Percentiles rank a stretch among this genome's conserved stretches.
Evolutionary conservation across 768 basidiomycete species (phyloP).

Genomic region (Gelatoporia subvermispora): DNA sequence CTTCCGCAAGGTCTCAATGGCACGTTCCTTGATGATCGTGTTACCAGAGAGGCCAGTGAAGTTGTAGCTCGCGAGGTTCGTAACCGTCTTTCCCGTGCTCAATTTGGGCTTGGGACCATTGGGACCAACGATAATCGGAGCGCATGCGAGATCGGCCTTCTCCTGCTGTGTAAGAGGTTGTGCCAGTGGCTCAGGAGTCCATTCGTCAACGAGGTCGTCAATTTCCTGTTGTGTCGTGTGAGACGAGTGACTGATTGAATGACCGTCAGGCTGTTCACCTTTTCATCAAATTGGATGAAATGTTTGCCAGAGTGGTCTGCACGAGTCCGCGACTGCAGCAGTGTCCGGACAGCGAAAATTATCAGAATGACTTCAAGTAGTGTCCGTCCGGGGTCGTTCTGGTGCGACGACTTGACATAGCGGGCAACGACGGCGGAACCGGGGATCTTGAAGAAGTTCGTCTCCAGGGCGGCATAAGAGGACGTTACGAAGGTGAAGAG

Average conservation of each 20-base stretch:
- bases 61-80: constrained; percentile 88
- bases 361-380: constrained; percentile 85
- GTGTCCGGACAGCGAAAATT: constrained; percentile 82
- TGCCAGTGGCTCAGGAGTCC: constrained; percentile 82
- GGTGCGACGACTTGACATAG: constrained; percentile 92
- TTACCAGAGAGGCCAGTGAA: constrained; percentile 88
- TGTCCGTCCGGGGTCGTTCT: constrained; percentile 92
- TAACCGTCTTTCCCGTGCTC: constrained; percentile 65
- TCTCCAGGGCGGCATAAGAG: constrained; percentile 53
- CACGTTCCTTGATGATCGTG: constrained; percentile 80
- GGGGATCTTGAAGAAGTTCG: constrained; percentile 68
- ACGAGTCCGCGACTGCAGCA: constrained; percentile 86
- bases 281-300: constrained; percentile 87
- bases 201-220: constrained; percentile 94
- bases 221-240: constrained; percentile 64
- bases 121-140: constrained; percentile 76
- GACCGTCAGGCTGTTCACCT: constrained; percentile 47
- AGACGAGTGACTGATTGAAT: not conserved
- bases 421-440: constrained; percentile 82
- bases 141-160: constrained; percentile 59
- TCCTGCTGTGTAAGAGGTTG: constrained; percentile 57
- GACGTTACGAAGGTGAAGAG: constrained; percentile 64
- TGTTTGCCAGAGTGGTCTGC: constrained; percentile 81
- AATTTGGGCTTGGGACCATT: constrained; percentile 83
- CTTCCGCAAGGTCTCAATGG: constrained; percentile 77